Conservation (phyloP, 139 green algal genomes). For the Closterium sp. region DNA sequence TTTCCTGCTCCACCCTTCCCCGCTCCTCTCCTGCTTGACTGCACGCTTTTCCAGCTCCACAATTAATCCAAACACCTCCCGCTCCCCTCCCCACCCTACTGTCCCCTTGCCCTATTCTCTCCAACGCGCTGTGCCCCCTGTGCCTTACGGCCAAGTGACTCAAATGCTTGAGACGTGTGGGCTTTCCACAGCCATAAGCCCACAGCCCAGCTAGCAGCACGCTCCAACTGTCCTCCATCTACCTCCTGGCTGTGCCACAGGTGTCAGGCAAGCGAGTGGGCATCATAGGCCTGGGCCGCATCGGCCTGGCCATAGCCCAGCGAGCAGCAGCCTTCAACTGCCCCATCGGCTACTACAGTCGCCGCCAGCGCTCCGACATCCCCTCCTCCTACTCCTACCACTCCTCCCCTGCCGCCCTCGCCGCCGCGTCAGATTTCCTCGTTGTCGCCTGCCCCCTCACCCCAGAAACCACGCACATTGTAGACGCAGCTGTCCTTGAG, state of each 20-base stretch:
- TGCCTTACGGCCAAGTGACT: no score
- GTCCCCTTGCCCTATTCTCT: neutral
- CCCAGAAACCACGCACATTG: constrained; percentile 23
- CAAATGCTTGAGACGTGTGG: neutral
- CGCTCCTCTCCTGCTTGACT: no score
- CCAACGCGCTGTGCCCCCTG: no score
- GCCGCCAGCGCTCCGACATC: neutral
- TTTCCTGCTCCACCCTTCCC: no score
- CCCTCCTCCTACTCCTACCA: constrained; percentile 24
- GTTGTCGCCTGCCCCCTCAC: constrained; percentile 23
- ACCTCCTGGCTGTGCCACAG: neutral
- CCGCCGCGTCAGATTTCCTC: constrained; percentile 7
- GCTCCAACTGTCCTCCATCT: neutral
- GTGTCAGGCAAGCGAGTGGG: constrained; percentile 29
- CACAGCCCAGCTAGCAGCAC: neutral
- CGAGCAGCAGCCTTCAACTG: constrained; percentile 30
- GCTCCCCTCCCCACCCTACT: neutral
- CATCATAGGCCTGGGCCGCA: constrained; percentile 39
- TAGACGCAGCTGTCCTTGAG: constrained; percentile 10
- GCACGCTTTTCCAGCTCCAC: no score
- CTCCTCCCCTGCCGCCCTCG: neutral
- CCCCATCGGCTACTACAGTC: constrained; percentile 27
- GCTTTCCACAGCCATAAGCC: no score
- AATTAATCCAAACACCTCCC: neutral
- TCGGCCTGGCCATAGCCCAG: constrained; percentile 29